Evolutionary conservation across 2,329 filamentous ascomycete species (phyloP).

Genomic region (Trichoderma endophyticum): DNA sequence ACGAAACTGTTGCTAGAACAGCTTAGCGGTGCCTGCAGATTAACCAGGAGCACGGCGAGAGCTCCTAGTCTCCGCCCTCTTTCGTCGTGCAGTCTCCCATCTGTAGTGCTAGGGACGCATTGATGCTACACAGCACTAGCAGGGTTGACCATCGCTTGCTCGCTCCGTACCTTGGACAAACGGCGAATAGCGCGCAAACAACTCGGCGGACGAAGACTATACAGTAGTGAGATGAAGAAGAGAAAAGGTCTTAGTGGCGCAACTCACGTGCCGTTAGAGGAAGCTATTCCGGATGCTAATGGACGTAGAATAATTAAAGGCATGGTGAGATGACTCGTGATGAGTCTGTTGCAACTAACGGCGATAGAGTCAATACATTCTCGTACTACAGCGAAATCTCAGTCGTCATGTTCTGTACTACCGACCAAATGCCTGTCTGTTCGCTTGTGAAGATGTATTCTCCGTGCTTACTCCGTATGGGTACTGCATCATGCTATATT

Average conservation of each 20-base stretch:
- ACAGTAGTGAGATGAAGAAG: background rate
- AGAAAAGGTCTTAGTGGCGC: background rate
- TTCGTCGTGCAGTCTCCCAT: conserved; percentile 11
- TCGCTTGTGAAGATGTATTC: background rate
- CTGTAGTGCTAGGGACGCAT: conserved; percentile 3
- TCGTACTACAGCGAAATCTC: background rate
- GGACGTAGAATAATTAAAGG: background rate
- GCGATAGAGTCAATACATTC: background rate
- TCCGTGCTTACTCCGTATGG: background rate
- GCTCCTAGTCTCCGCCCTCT: conserved; percentile 10
- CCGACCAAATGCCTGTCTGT: background rate
- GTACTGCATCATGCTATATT: background rate
- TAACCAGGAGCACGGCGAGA: conserved; percentile 1
- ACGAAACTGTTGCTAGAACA: background rate
- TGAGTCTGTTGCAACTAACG: background rate
- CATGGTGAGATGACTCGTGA: background rate
- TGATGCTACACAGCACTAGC: conserved; percentile 11
- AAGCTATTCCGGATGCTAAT: background rate
- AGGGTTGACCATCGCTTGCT: background rate
- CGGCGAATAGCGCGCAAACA: background rate
- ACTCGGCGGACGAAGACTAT: background rate
- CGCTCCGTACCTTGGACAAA: background rate
- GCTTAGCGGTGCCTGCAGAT: background rate
- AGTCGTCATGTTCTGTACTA: background rate
- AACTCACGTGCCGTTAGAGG: background rate